Conservation (phyloP, 1,139 yeast species). For the Geotrichum klebahnii region DNA sequence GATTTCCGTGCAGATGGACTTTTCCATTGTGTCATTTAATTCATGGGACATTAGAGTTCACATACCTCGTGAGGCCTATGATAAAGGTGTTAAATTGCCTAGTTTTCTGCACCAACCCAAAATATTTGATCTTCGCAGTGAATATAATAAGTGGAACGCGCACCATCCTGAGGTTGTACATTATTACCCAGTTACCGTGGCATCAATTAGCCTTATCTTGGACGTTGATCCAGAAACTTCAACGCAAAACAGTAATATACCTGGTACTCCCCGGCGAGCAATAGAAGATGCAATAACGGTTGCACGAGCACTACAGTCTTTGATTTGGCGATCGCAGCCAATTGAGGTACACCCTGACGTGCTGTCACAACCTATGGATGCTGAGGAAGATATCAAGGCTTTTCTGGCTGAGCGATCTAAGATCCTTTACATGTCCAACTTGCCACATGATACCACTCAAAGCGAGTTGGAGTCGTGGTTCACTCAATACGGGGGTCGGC, state of each 20-base stretch:
- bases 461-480: constrained; percentile 90
- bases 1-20: constrained; percentile 47
- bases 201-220: constrained; percentile 56
- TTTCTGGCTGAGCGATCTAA: constrained; percentile 71
- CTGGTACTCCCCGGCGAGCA: constrained; percentile 40
- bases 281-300: constrained; percentile 43
- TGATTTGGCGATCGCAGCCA: constrained; percentile 55
- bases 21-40: constrained; percentile 64
- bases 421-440: constrained; percentile 69
- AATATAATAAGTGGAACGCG: constrained; percentile 67
- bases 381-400: constrained; percentile 61
- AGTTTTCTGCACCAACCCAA: constrained; percentile 70
- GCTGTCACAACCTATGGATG: constrained; percentile 69
- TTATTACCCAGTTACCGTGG: constrained; percentile 49
- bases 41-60: constrained; percentile 72
- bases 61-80: constrained; percentile 75
- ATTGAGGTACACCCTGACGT: constrained; percentile 52
- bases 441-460: constrained; percentile 84
- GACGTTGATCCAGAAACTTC: constrained; percentile 45
- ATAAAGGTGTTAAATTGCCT: constrained; percentile 68
- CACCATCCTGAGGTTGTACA: constrained; percentile 59
- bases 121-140: constrained; percentile 70
- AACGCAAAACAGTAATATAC: constrained; percentile 24
- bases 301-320: constrained; percentile 47
- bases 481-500: constrained; percentile 78